phyloP scores from a whole-genome alignment of 106 monocot genomes.

The Hemerocallis citrina region DNA sequence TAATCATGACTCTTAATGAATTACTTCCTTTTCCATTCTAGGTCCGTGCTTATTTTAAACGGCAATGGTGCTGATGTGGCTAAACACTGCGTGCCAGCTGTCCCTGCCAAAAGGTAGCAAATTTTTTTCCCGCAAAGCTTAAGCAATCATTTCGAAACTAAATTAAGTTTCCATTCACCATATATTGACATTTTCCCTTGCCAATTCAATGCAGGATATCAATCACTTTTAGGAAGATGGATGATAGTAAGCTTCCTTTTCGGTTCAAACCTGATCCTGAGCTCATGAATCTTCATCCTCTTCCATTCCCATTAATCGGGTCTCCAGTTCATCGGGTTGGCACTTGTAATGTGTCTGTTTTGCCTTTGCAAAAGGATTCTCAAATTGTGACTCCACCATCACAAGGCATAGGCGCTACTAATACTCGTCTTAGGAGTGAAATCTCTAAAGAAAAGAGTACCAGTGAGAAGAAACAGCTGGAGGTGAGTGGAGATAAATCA shows the following conservation, averaged over 20 bases:
- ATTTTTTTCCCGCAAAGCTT: too few relatives aligned
- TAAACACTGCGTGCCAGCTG: slow-evolving; percentile 79
- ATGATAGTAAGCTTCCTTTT: slow-evolving; percentile 36
- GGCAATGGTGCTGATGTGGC: slow-evolving; percentile 87
- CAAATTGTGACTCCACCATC: too few relatives aligned
- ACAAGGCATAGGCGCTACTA: too few relatives aligned
- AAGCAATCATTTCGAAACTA: background rate
- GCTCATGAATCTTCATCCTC: slow-evolving; percentile 25
- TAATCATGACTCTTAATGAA: too few relatives aligned
- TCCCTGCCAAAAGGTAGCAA: slow-evolving; percentile 51
- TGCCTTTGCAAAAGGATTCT: too few relatives aligned
- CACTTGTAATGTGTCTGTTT: too few relatives aligned
- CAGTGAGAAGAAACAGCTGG: background rate
- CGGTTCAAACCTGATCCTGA: slow-evolving; percentile 29
- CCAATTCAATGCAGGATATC: slow-evolving; percentile 32
- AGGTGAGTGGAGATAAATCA: background rate
- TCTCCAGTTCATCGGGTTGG: background rate
- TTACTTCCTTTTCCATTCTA: slow-evolving; percentile 9
- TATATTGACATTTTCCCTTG: background rate
- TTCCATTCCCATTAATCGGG: background rate
- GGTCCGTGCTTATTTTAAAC: slow-evolving; percentile 74
- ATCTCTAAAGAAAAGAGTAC: background rate
- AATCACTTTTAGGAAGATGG: slow-evolving; percentile 69
- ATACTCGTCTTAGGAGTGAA: background rate
- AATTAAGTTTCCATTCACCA: background rate